A percentile compares a stretch with the other conserved stretches of the same genome.
Conservation (phyloP, 2,329 filamentous ascomycete species). For the Ophiostoma fasciatum region DNA sequence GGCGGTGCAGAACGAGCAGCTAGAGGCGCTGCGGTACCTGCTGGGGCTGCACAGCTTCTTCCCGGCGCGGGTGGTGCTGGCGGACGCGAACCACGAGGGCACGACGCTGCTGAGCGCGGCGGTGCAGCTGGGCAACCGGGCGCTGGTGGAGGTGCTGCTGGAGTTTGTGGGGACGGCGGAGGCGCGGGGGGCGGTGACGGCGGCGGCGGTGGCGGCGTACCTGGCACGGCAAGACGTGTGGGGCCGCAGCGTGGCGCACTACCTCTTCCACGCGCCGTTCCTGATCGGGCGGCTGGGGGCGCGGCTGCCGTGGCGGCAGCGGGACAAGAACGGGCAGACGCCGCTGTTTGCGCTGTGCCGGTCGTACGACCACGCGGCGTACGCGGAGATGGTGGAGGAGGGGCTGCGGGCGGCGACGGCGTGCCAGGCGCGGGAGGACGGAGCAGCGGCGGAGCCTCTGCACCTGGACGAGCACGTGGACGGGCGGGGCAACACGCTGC, state of each 20-base stretch:
- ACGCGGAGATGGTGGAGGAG: constrained; percentile 72
- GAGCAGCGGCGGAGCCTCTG: no score
- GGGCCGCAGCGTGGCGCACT: constrained; percentile 86
- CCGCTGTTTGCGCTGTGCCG: constrained; percentile 88
- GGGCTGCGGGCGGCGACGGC: constrained; percentile 60
- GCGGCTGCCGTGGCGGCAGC: constrained; percentile 74
- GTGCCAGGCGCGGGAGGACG: constrained; percentile 63
- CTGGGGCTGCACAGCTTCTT: constrained; percentile 66
- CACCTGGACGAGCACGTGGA: constrained; percentile 91
- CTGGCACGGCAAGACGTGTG: constrained; percentile 63
- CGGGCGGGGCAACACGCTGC: constrained; percentile 77
- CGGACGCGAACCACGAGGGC: constrained; percentile 78
- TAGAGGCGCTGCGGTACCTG: constrained; percentile 63
- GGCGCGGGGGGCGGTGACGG: constrained; percentile 26
- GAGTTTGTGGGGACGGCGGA: constrained; percentile 39
- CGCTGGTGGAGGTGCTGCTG: constrained; percentile 62
- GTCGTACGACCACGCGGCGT: constrained; percentile 85
- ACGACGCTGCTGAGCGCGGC: constrained; percentile 83
- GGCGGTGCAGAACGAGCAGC: constrained; percentile 59
- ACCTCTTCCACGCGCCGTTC: constrained; percentile 79
- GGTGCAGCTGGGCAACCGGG: constrained; percentile 65
- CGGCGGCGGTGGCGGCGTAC: constrained; percentile 35
- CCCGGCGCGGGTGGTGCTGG: constrained; percentile 52
- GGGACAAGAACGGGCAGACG: constrained; percentile 95
- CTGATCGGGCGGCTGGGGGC: constrained; percentile 65